phyloP scores from a whole-genome alignment of 208 protist genomes.

The Leptomonas pyrrhocoris region DNA sequence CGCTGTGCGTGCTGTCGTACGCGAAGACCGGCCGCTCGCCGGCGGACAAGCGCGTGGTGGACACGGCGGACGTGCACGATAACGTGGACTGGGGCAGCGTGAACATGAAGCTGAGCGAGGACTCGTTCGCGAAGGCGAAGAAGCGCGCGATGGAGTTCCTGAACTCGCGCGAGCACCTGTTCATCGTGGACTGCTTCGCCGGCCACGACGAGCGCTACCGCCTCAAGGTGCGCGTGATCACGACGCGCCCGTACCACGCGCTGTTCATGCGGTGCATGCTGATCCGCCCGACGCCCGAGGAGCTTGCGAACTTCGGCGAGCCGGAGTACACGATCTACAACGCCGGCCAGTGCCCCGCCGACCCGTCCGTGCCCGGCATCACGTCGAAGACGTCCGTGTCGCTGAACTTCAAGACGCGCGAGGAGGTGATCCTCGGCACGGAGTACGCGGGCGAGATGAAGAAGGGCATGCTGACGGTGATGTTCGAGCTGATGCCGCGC shows the following conservation, averaged over 20 bases:
- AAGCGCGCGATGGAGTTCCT: conserved; percentile 93
- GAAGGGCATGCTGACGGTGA: conserved; percentile 97
- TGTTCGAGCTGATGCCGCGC: conserved; percentile 96
- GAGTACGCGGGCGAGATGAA: conserved; percentile 98
- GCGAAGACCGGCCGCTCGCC: conserved; percentile 93
- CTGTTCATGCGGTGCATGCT: conserved; percentile 98
- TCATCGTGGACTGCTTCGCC: conserved; percentile 95
- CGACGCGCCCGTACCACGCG: conserved; percentile 94
- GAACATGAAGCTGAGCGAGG: conserved; percentile 91
- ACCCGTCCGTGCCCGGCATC: conserved; percentile 88
- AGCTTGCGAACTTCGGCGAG: conserved; percentile 92
- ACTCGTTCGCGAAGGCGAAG: conserved; percentile 92
- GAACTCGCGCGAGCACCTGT: conserved; percentile 90
- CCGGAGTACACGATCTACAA: conserved; percentile 97
- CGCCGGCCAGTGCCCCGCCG: conserved; percentile 90
- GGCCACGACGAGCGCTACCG: conserved; percentile 92
- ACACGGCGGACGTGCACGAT: conserved; percentile 61
- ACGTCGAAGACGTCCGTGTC: conserved; percentile 72
- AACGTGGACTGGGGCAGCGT: conserved; percentile 96
- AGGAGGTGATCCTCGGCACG: conserved; percentile 96
- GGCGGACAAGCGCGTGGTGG: conserved; percentile 94
- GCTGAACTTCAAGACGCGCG: conserved; percentile 84
- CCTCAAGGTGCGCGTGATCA: conserved; percentile 94
- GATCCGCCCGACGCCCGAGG: conserved; percentile 91
- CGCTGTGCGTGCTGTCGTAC: conserved; percentile 85